These are phyloP conservation scores for Podila horticola DNA, from an alignment of 192 early-diverging fungal genomes.

Conservation along the genomic window DNA sequence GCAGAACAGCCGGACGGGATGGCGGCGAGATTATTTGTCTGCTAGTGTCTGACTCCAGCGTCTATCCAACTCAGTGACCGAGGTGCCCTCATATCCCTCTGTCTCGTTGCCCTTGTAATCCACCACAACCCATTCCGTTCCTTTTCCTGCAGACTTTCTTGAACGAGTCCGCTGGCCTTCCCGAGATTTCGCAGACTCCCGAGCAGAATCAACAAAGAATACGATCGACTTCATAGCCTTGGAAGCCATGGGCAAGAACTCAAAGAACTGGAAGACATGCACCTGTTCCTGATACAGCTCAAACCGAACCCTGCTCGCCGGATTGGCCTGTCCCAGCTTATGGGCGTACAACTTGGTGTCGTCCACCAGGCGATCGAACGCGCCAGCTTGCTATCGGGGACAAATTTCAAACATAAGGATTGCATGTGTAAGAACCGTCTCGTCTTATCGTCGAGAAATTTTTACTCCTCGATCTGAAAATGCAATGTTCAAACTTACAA, in stretches of 20 bases:
- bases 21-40: background rate
- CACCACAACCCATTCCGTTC: constrained; percentile 35
- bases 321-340: constrained; percentile 29
- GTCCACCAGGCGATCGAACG: constrained; percentile 39
- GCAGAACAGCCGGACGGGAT: no score
- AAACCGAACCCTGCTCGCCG: constrained; percentile 6
- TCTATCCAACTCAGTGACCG: constrained; percentile 8
- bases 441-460: background rate
- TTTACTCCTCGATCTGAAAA: background rate
- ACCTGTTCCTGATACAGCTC: constrained; percentile 43
- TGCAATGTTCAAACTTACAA: background rate
- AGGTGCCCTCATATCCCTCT: constrained; percentile 11
- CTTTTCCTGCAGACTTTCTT: background rate
- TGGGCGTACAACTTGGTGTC: constrained; percentile 39
- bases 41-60: constrained; percentile 13
- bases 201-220: constrained; percentile 12
- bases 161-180: background rate
- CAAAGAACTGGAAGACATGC: constrained; percentile 43
- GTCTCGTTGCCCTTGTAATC: constrained; percentile 14
- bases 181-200: background rate
- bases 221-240: constrained; percentile 18
- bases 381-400: constrained; percentile 32
- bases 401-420: background rate
- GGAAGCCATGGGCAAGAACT: constrained; percentile 31
- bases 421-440: background rate